Conservation (phyloP, 2,329 filamentous ascomycete genomes). For the Exutisphaerella laricina region DNA sequence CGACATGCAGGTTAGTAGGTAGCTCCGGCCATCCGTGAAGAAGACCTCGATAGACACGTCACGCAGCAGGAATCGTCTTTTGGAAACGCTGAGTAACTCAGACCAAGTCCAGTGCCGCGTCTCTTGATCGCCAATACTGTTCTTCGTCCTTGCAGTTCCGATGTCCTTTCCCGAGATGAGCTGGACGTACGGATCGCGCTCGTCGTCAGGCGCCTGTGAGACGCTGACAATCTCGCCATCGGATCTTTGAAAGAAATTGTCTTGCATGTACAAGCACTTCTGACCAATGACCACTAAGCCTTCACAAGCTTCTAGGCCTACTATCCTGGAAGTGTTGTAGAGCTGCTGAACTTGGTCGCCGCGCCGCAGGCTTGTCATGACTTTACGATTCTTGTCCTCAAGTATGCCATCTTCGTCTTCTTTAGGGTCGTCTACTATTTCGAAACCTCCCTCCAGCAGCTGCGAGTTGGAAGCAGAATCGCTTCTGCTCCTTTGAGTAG, state of each 20-base stretch:
- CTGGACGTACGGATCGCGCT: slow-evolving; percentile 90
- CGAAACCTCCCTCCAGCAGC: slow-evolving; percentile 78
- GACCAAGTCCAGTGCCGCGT: slow-evolving; percentile 90
- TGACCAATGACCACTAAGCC: slow-evolving; percentile 91
- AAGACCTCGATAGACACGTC: slow-evolving; percentile 97
- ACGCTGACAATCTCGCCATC: slow-evolving; percentile 97
- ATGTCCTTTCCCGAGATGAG: slow-evolving; percentile 79
- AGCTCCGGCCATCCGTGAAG: slow-evolving; percentile 94
- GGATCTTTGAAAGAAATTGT: slow-evolving; percentile 90
- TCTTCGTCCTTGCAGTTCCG: slow-evolving; percentile 47
- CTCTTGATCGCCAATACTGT: slow-evolving; percentile 60
- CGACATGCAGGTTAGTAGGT: slow-evolving; percentile 79
- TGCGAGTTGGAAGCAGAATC: slow-evolving; percentile 40
- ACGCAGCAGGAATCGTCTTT: slow-evolving; percentile 88
- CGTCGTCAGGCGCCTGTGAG: slow-evolving; percentile 84
- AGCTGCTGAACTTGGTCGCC: slow-evolving; percentile 90
- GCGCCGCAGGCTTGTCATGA: slow-evolving; percentile 86
- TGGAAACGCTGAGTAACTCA: slow-evolving; percentile 91
- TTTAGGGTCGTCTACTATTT: slow-evolving; percentile 89
- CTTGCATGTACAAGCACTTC: slow-evolving; percentile 85
- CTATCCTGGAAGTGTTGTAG: slow-evolving; percentile 90
- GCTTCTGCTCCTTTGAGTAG: slow-evolving; percentile 31
- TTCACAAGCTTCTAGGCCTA: slow-evolving; percentile 88
- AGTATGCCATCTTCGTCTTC: slow-evolving; percentile 71
- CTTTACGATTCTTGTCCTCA: slow-evolving; percentile 96